Evolutionary conservation across 768 basidiomycete species (phyloP).

Genomic region (Leccinellum albellum): DNA sequence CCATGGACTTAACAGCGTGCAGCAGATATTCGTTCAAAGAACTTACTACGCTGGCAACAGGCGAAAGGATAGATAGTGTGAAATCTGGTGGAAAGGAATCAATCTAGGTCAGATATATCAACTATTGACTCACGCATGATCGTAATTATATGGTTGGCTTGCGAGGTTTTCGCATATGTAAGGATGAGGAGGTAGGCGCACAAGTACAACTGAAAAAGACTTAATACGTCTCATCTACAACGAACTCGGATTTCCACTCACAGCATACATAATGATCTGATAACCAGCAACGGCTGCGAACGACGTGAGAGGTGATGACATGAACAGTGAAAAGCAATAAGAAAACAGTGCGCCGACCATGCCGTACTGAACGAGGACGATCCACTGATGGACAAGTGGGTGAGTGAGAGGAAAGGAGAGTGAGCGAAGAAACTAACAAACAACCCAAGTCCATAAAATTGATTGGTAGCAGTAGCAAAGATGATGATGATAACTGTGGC

Average conservation of each 20-base stretch:
- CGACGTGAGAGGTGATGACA: constrained; percentile 63
- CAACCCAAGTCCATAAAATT: constrained; percentile 68
- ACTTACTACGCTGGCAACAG: constrained; percentile 66
- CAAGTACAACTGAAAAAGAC: constrained; percentile 49
- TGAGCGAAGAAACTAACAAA: constrained; percentile 40
- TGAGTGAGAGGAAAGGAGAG: constrained; percentile 1
- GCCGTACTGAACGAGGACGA: constrained; percentile 67
- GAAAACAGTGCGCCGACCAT: constrained; percentile 65
- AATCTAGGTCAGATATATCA: not conserved
- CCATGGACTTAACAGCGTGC: not conserved
- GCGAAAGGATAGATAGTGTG: constrained; percentile 61
- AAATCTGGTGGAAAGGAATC: constrained; percentile 41
- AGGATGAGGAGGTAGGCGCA: constrained; percentile 66
- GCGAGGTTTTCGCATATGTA: constrained; percentile 64
- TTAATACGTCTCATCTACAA: not conserved
- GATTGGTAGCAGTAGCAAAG: constrained; percentile 51
- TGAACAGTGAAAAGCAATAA: constrained; percentile 59
- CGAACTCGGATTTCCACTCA: constrained; percentile 34
- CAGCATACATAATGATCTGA: constrained; percentile 68
- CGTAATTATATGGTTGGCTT: constrained; percentile 51
- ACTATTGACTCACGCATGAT: constrained; percentile 45
- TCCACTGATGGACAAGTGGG: constrained; percentile 46
- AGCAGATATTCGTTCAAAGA: not conserved
- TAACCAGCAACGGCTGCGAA: constrained; percentile 73
- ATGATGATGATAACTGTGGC: constrained; percentile 63